Conservation (phyloP, 176 grass and related monocot genomes). For the Urochloa ruziziensis region DNA sequence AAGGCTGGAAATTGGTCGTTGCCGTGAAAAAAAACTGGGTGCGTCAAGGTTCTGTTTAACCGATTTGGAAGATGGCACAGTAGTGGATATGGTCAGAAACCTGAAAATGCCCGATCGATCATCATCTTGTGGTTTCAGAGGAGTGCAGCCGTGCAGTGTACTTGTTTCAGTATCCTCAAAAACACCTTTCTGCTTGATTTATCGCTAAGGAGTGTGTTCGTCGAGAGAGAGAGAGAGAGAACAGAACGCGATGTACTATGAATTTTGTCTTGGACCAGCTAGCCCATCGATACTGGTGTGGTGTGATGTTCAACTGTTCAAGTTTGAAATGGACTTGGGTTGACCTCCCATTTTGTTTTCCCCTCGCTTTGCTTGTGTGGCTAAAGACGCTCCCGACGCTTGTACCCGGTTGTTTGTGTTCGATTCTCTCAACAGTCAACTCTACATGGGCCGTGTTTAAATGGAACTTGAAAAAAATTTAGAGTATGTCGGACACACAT, state of each 20-base stretch:
- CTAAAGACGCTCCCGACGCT: neutral
- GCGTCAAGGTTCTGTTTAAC: neutral
- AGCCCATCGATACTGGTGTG: no score
- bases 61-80: slow-evolving; percentile 1
- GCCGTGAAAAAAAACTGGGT: slow-evolving; percentile 37
- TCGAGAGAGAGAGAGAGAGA: neutral
- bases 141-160: no score
- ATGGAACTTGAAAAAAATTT: no score
- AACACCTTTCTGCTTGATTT: neutral
- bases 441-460: no score
- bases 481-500: no score
- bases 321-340: neutral
- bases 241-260: neutral
- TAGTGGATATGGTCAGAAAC: neutral
- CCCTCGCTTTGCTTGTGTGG: neutral
- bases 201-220: neutral
- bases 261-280: neutral
- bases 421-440: neutral
- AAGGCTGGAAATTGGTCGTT: slow-evolving; percentile 74
- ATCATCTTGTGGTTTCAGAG: neutral
- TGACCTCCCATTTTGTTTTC: neutral
- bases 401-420: neutral
- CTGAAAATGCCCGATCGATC: neutral
- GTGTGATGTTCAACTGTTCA: neutral
- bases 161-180: neutral